A percentile compares a stretch with the other conserved stretches of the same genome.
These are phyloP conservation scores for Fragaria ananassa DNA, from an alignment of 306 rosid genomes.

Conservation along the genomic window DNA sequence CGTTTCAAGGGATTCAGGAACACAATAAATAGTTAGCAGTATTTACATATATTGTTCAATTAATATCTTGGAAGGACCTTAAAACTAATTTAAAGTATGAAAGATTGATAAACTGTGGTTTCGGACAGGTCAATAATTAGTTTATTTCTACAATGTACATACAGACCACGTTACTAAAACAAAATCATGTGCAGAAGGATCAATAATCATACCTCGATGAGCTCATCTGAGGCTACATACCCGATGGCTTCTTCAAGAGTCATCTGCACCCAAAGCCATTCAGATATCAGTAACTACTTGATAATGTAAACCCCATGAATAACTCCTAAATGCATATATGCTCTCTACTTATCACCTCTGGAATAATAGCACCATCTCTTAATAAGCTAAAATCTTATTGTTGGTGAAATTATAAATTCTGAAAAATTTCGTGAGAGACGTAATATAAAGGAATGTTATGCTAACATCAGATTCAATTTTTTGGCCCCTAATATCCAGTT, in stretches of 20 bases:
- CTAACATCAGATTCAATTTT: not conserved
- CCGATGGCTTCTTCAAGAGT: constrained; percentile 98
- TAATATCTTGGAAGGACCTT: not conserved
- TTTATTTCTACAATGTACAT: not conserved
- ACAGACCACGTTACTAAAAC: not conserved
- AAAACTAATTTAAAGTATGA: not conserved
- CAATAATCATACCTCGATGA: constrained; percentile 64
- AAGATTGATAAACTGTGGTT: not conserved
- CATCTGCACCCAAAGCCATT: constrained; percentile 58
- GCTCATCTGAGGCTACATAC: constrained; percentile 93
- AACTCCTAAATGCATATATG: not conserved
- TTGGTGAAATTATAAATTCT: not conserved
- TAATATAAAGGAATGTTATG: not conserved
- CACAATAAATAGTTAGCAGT: not conserved
- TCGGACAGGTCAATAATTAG: not conserved
- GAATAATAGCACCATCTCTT: not conserved
- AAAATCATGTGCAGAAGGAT: not conserved
- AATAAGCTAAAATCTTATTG: not conserved
- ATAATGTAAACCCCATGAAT: not conserved
- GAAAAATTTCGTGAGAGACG: not conserved
- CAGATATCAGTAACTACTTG: constrained; percentile 21
- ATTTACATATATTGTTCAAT: not conserved
- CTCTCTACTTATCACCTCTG: not conserved
- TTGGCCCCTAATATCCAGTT: not conserved
- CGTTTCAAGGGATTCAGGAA: not conserved